Evolutionary conservation across 1,284 basidiomycete genomes (phyloP).

Genomic region (Xanthoconium separans): DNA sequence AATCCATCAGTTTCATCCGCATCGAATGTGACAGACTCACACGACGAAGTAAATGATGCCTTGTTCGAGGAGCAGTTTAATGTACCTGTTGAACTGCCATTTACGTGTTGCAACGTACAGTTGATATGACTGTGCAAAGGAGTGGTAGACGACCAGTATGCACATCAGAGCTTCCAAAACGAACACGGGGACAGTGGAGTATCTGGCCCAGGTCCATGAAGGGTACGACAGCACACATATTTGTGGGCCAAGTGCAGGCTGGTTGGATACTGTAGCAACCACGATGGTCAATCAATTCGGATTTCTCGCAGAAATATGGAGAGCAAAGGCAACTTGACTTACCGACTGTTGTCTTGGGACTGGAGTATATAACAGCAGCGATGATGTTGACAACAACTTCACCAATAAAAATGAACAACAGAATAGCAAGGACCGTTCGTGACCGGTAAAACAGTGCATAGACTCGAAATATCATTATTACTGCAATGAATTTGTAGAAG

Average conservation of each 20-base stretch:
- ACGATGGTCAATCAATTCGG: neutral
- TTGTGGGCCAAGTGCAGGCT: neutral
- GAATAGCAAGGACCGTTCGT: neutral
- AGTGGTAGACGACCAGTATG: no score
- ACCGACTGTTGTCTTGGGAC: neutral
- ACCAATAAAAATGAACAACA: neutral
- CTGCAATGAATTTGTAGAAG: neutral
- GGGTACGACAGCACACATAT: no score
- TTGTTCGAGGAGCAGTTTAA: no score
- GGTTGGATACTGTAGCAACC: neutral
- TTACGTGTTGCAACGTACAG: no score
- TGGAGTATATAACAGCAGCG: neutral
- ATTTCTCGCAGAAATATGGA: neutral
- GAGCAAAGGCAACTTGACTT: neutral
- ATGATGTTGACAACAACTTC: neutral
- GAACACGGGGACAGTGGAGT: no score
- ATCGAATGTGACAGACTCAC: no score
- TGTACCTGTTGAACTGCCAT: no score
- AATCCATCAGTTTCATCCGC: no score
- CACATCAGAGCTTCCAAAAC: no score
- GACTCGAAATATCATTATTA: constrained; percentile 10
- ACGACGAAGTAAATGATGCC: no score
- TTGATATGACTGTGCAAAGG: no score
- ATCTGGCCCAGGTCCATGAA: no score
- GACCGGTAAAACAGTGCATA: constrained; percentile 11